Conservation (phyloP, 257 asterid species). For the Verbascum thapsus region DNA sequence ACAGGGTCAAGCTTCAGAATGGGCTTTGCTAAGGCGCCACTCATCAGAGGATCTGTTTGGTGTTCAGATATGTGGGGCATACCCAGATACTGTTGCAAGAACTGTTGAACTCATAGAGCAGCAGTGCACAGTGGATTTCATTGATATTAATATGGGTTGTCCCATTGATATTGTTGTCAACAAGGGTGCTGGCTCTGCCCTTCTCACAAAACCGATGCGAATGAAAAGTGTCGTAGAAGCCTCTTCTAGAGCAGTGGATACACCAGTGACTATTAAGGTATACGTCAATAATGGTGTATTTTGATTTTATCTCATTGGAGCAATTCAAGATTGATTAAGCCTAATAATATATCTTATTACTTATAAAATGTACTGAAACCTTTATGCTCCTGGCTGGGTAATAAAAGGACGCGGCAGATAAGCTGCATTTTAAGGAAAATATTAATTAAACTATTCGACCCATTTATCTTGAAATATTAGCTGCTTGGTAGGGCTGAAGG, state of each 20-base stretch:
- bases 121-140: slow-evolving; percentile 86
- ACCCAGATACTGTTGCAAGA: slow-evolving; percentile 88
- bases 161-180: slow-evolving; percentile 90
- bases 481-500: no score
- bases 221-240: slow-evolving; percentile 87
- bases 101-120: slow-evolving; percentile 93
- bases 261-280: slow-evolving; percentile 88
- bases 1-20: slow-evolving; percentile 99
- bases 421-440: slow-evolving; percentile 4
- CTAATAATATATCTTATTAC: slow-evolving; percentile 6
- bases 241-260: slow-evolving; percentile 66
- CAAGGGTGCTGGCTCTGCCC: slow-evolving; percentile 97
- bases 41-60: slow-evolving; percentile 88
- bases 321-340: slow-evolving; percentile 18
- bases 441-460: not conserved
- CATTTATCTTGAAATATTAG: not conserved
- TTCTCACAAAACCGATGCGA: slow-evolving; percentile 80
- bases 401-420: not conserved
- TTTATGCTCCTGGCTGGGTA: not conserved
- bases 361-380: not conserved
- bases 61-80: slow-evolving; percentile 96
- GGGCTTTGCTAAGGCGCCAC: slow-evolving; percentile 99
- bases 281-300: slow-evolving; percentile 1
- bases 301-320: slow-evolving; percentile 18
- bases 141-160: slow-evolving; percentile 98